Conservation (phyloP, 2,329 filamentous ascomycete genomes). For the Aspergillus melleus region DNA sequence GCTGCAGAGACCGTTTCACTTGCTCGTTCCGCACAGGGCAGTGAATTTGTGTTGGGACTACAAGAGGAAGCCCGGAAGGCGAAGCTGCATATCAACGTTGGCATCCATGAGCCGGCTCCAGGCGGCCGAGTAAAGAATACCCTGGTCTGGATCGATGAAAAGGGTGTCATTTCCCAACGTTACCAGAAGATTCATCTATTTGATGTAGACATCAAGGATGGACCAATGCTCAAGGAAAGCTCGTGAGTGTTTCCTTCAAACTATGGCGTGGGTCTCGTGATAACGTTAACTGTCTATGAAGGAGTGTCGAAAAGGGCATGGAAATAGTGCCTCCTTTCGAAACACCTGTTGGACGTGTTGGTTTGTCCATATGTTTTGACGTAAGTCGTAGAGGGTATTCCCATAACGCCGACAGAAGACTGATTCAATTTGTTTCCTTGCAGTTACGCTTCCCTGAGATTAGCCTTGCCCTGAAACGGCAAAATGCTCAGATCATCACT, state of each 20-base stretch:
- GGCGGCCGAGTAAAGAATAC: constrained; percentile 61
- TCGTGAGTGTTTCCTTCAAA: constrained; percentile 33
- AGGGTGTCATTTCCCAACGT: constrained; percentile 58
- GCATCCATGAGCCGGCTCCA: constrained; percentile 73
- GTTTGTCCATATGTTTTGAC: constrained; percentile 86
- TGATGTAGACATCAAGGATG: constrained; percentile 64
- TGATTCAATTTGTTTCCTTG: neutral
- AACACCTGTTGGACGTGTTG: constrained; percentile 73
- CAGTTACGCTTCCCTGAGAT: constrained; percentile 77
- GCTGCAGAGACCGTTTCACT: constrained; percentile 69
- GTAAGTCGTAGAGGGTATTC: constrained; percentile 35
- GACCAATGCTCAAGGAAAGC: constrained; percentile 63
- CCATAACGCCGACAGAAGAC: neutral
- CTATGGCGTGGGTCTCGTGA: neutral
- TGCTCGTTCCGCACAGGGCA: constrained; percentile 64
- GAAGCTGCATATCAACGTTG: constrained; percentile 75
- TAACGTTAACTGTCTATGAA: constrained; percentile 14
- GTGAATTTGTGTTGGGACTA: constrained; percentile 75
- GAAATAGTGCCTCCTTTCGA: constrained; percentile 68
- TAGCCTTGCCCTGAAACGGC: constrained; percentile 63
- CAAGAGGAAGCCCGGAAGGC: constrained; percentile 65
- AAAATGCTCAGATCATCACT: constrained; percentile 72
- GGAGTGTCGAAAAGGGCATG: constrained; percentile 67
- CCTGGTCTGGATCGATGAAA: constrained; percentile 65
- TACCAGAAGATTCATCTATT: constrained; percentile 95